A percentile compares a stretch with the other conserved stretches of the same genome.
phyloP scores from a whole-genome alignment of 768 basidiomycete species.

The Terana coerulea region DNA sequence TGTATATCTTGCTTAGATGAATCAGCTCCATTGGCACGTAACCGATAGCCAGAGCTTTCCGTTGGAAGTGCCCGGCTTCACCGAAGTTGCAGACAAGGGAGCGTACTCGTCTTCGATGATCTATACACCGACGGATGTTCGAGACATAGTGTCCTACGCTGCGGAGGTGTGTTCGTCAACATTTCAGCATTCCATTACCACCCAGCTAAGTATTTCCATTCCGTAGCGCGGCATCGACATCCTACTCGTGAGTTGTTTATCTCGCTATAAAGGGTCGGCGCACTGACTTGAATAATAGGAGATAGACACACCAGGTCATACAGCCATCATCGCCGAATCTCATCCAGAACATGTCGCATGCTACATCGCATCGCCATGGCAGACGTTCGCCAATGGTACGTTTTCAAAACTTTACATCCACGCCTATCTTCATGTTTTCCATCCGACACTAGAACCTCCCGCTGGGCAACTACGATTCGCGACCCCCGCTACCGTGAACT shows the following conservation, averaged over 20 bases:
- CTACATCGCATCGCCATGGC: constrained; percentile 51
- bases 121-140: constrained; percentile 55
- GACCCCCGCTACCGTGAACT: constrained; percentile 53
- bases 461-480: constrained; percentile 80
- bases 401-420: not conserved
- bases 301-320: constrained; percentile 85
- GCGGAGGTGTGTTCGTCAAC: constrained; percentile 47
- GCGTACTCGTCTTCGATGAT: constrained; percentile 58
- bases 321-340: constrained; percentile 54
- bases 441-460: constrained; percentile 53
- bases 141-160: constrained; percentile 63
- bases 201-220: constrained; percentile 4
- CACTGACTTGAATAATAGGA: constrained; percentile 41
- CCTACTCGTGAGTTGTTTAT: constrained; percentile 35
- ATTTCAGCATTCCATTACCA: not conserved
- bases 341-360: constrained; percentile 80
- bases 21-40: constrained; percentile 82
- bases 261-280: not conserved
- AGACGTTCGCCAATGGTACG: constrained; percentile 40
- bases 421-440: not conserved
- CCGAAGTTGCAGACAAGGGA: constrained; percentile 56
- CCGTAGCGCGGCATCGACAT: constrained; percentile 71
- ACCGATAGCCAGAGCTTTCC: constrained; percentile 83
- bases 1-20: constrained; percentile 40
- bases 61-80: constrained; percentile 55